Base-by-base conservation (phyloP, 2,329 filamentous ascomycete genomes). In the Clonostachys rosea region DNA sequence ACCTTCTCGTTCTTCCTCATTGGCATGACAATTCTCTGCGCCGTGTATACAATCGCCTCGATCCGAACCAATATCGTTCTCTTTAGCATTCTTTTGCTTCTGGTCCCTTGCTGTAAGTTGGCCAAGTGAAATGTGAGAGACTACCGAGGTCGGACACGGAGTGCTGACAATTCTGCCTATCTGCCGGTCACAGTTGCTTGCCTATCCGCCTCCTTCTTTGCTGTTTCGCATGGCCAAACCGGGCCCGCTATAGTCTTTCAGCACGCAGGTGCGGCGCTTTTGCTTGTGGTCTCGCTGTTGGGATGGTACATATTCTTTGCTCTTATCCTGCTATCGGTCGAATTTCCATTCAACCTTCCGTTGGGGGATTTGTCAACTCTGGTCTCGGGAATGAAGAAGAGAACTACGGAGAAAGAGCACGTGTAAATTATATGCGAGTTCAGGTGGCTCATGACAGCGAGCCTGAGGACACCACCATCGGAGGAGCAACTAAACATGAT, bases 31-130 rank as follows among this genome's bases (percentile, higher is more conserved):
- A 58, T 86, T 7, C 63, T 87, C 20, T 81, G 76, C 60, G 61
- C 83, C 42, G 59, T 87, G 49, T 87, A 78, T 65, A 64, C 84
- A 39, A 69, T 88, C 55, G 83, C 81, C 57, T 74, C 81, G 8
- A 68, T 86, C 10, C 78, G 84, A 33, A 87, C 84, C 16, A 88
- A 88, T 55, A 45, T 85, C 6, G 68, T 79, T 54, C 85, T 85
- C 60, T 73, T 81, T 50, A 52, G 76, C 34, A 84, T 86, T 56
- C 86, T 86, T 64, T 52, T 79, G 39, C 66, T 70, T 0, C 73
- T 88, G 2, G 60, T 78, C 11, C 55, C 60, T 14, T 54, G 50
- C 51, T 62, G 61, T 63, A 54, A 57, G 61, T 48, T 45, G n/a
- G 49, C 49, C 36, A n/a, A 11, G 13, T 3, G 20, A 12, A 24